A percentile compares a stretch with the other conserved stretches of the same genome.
Conservation (phyloP, 1,139 yeast genomes). For the Casaregolazyma suthepensis region DNA sequence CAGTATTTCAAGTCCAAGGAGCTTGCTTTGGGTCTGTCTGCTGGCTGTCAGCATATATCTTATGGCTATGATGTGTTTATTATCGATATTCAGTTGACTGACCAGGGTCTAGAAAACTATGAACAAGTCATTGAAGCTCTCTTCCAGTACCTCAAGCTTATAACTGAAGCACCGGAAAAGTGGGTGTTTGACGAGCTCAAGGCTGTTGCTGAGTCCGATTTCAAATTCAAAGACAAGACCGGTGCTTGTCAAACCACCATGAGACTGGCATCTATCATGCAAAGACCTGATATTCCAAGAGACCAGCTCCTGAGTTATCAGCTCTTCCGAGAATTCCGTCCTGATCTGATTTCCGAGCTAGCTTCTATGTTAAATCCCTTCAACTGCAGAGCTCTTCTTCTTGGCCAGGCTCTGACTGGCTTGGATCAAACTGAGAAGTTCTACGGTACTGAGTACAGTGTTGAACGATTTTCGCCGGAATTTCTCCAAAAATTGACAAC, state of each 20-base stretch:
- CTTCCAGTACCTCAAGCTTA: constrained; percentile 67
- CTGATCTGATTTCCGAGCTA: constrained; percentile 47
- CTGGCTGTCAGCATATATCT: constrained; percentile 67
- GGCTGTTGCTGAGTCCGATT: constrained; percentile 43
- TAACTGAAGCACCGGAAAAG: constrained; percentile 52
- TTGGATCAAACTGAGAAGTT: constrained; percentile 57
- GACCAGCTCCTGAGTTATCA: constrained; percentile 52
- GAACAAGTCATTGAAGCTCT: constrained; percentile 50
- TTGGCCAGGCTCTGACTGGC: constrained; percentile 34
- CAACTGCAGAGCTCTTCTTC: constrained; percentile 56
- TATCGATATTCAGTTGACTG: constrained; percentile 69
- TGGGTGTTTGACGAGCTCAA: constrained; percentile 48
- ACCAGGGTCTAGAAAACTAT: constrained; percentile 60
- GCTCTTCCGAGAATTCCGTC: constrained; percentile 56
- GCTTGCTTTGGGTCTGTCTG: constrained; percentile 74
- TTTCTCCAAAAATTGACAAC: constrained; percentile 37
- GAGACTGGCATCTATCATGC: constrained; percentile 44
- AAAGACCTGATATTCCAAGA: constrained; percentile 53
- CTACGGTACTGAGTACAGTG: constrained; percentile 82
- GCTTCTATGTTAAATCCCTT: constrained; percentile 46
- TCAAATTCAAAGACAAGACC: constrained; percentile 62
- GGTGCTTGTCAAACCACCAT: constrained; percentile 57
- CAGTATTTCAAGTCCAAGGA: constrained; percentile 62
- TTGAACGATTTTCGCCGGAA: constrained; percentile 39
- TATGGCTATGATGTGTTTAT: constrained; percentile 63